Evolutionary conservation across 2,329 filamentous ascomycete species (phyloP), one percentile per base, ranked within the genome.

Genomic region (Trichocomaceae sp.): DNA sequence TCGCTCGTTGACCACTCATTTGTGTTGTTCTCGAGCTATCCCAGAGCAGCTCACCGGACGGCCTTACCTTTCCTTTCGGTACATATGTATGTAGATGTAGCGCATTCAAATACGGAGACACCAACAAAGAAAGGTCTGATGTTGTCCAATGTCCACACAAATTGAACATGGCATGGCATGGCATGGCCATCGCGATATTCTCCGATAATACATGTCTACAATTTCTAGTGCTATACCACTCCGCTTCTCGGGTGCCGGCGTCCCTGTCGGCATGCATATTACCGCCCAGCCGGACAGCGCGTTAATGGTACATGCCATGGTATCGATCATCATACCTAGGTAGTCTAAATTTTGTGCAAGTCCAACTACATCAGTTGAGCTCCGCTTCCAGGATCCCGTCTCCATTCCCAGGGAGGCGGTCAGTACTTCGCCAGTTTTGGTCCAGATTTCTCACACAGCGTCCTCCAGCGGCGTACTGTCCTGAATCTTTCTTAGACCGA

Each of bases 351-450:
- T n/a, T 19, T 17, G 35, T 39, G 15, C 35, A 39, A 17, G n/a
- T 39, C 35, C 19, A 5, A 39, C 2, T 8, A 12, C 23, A 29
- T 20, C 26, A 23, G n/a, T 31, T 46, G n/a, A 49, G 41, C 13
- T 53, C 50, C 17, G 39, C 55, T 52, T 57, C 55, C 19, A 57
- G 31, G 26, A 57, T 57, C 13, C 55, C 55, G n/a, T 57, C 50
- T 20, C 55, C 50, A 49, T 54, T 50, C 33, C 55, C 55, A 6
- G 50, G n/a, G 55, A 22, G 50, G 55, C 3, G 50, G 35, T 52
- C 52, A 55, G 52, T 54, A 72, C 68, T 20, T 54, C 65, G 54
- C 67, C 58, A 57, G 64, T 51, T 8, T 45, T 55, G 59, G 65
- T 61, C 60, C 60, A 58, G 55, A 60, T 52, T 54, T 59, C 9